Evolutionary conservation across 495 filamentous ascomycete genomes (phyloP).

Genomic region (Thozetella sp.): DNA sequence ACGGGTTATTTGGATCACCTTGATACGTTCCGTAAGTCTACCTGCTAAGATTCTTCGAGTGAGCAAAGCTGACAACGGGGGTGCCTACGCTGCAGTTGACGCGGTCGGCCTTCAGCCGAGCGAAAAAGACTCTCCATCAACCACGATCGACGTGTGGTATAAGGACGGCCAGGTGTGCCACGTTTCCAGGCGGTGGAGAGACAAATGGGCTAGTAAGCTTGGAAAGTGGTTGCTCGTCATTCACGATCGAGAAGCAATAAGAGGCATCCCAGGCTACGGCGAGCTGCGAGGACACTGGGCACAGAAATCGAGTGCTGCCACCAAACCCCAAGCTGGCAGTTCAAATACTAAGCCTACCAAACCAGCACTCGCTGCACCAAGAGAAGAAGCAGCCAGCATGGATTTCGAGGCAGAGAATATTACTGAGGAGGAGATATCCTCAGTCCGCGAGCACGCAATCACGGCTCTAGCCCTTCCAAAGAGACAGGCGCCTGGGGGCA

Average conservation of each 20-base stretch:
- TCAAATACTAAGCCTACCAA: too few relatives aligned
- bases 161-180: neutral
- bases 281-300: neutral
- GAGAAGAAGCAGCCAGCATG: too few relatives aligned
- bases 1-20: neutral
- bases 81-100: neutral
- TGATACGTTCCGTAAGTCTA: neutral
- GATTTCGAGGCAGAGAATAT: neutral
- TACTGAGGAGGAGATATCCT: neutral
- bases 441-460: neutral
- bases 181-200: neutral
- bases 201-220: neutral
- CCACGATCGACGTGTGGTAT: neutral
- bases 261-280: neutral
- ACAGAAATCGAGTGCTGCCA: neutral
- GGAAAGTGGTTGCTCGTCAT: neutral
- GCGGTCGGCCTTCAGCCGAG: too few relatives aligned
- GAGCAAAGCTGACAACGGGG: neutral
- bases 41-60: neutral
- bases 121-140: neutral
- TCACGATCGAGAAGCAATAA: neutral
- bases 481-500: neutral
- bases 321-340: too few relatives aligned
- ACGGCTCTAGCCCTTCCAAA: neutral
- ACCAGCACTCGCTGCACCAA: too few relatives aligned